Conservation (phyloP, 768 basidiomycete genomes). For the Strobilomyces echinocephalus region DNA sequence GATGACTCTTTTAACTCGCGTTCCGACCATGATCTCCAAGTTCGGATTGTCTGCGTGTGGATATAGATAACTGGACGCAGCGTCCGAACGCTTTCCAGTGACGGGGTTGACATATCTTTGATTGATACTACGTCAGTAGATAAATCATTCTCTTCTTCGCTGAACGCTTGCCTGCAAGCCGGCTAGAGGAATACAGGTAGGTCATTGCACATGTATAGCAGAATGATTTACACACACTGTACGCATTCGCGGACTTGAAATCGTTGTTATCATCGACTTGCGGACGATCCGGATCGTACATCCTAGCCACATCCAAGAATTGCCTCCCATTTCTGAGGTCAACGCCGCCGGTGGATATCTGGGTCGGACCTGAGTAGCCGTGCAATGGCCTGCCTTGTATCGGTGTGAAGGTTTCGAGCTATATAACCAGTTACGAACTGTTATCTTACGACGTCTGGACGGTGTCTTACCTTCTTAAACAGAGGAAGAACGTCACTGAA, state of each 20-base stretch:
- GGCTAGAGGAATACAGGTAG: slow-evolving; percentile 3
- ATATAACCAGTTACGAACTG: slow-evolving; percentile 39
- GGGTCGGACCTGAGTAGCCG: slow-evolving; percentile 32
- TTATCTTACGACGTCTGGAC: background rate
- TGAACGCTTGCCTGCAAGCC: slow-evolving; percentile 11
- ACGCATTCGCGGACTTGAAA: slow-evolving; percentile 29
- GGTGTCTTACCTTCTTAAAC: slow-evolving; percentile 44
- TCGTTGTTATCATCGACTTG: slow-evolving; percentile 45
- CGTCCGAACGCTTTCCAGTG: slow-evolving; percentile 32
- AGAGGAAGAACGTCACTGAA: slow-evolving; percentile 54
- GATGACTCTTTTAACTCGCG: slow-evolving; percentile 5
- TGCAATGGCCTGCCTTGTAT: slow-evolving; percentile 32
- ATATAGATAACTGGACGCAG: slow-evolving; percentile 37
- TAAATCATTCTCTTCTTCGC: too few species aligned
- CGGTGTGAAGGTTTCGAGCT: slow-evolving; percentile 36
- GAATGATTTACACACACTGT: slow-evolving; percentile 17
- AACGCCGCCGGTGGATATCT: slow-evolving; percentile 15
- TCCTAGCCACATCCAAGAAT: slow-evolving; percentile 41
- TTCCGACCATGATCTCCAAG: slow-evolving; percentile 30
- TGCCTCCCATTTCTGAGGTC: slow-evolving; percentile 30
- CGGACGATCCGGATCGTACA: slow-evolving; percentile 45
- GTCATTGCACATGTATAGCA: too few species aligned
- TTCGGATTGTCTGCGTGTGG: slow-evolving; percentile 28
- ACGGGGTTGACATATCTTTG: slow-evolving; percentile 48
- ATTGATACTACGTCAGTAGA: background rate